These are phyloP conservation scores for Trichothecium roseum DNA, from an alignment of 2,329 filamentous ascomycete species.

Conservation along the genomic window DNA sequence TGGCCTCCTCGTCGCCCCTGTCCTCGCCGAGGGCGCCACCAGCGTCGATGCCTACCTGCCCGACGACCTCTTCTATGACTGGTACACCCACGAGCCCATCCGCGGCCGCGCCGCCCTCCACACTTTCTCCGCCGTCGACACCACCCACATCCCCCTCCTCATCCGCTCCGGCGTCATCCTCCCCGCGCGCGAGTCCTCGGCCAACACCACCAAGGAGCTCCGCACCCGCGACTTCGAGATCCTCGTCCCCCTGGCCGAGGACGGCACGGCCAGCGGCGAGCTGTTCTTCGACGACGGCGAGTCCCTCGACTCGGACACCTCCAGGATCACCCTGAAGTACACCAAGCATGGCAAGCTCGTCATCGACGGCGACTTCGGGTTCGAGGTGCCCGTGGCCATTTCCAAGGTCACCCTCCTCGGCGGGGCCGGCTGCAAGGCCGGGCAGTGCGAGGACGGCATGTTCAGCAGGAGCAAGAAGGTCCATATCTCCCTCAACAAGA, in stretches of 20 bases:
- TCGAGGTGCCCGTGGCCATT: conserved; percentile 31
- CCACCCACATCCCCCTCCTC: conserved; percentile 51
- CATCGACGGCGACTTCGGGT: conserved; percentile 43
- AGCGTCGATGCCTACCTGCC: conserved; percentile 38
- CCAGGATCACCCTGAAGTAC: conserved; percentile 50
- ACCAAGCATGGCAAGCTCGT: conserved; percentile 34
- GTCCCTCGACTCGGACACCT: conserved; percentile 45
- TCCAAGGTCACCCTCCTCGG: conserved; percentile 37
- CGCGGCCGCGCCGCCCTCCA: conserved; percentile 28
- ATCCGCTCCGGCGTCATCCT: conserved; percentile 55
- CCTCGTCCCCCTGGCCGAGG: conserved; percentile 51
- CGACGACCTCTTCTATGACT: conserved; percentile 39
- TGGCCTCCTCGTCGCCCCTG: conserved; percentile 36
- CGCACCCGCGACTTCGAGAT: conserved; percentile 60
- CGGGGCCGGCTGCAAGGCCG: conserved; percentile 4
- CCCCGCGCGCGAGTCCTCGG: conserved; percentile 43
- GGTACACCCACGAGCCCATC: conserved; percentile 35
- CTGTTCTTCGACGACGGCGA: conserved; percentile 75
- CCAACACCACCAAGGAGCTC: conserved; percentile 54
- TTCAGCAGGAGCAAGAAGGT: conserved; percentile 4
- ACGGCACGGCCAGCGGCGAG: conserved; percentile 54
- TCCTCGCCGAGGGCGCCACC: conserved; percentile 31
- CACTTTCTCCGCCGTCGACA: conserved; percentile 22
- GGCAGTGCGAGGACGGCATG: conserved; percentile 2
- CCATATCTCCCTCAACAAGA: conserved; percentile 6